Evolutionary conservation across 2,329 filamentous ascomycete species (phyloP), one percentile per base, ranked within the genome.

Genomic region (Xylariaceae sp.): DNA sequence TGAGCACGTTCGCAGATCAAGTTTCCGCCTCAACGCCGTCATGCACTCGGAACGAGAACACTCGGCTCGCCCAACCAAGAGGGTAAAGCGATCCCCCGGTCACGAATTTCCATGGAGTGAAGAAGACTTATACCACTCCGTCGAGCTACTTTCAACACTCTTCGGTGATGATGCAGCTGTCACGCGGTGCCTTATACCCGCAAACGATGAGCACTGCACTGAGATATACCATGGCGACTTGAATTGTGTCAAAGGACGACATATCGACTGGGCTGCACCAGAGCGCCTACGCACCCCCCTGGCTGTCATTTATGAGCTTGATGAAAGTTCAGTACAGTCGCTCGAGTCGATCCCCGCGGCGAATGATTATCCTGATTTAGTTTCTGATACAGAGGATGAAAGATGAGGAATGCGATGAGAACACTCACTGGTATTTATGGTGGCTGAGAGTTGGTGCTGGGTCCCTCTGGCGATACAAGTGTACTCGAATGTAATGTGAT

Each of bases 1-100:
- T 26, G 58, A 61, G 15, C 42, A 58, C 26, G 13, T 42, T n/a
- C 61, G 49, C 15, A 59, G 54, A n/a, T 49, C 61, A 15, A 58
- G 42, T 18, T 68, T 66, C 48, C 54, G 26, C 47, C 52, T 67
- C 34, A 60, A 65, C 45, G 47, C 54, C 21, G 65, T 67, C 22
- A 55, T 56, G 18, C 64, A 63, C 47, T 22, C 57, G 2, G 61
- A 66, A 15, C 65, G 61, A 10, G 45, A 57, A 10, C 66, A 66
- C 44, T 57, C 61, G 7, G 32, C 66, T 26, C 62, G 63, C 13
- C 59, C 56, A 8, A 58, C 65, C 5, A 66, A 62, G 44, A 60
- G 62, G 21, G 37, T 42, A 15, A 57, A 46, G 54, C 61, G 51
- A 43, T 41, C 53, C 40, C 50, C 51, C 22, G 5, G 5, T n/a